Evolutionary conservation across 192 early-diverging fungal genomes (phyloP), one percentile per base, ranked within the genome.

Genomic region (Umbelopsis ramanniana): DNA sequence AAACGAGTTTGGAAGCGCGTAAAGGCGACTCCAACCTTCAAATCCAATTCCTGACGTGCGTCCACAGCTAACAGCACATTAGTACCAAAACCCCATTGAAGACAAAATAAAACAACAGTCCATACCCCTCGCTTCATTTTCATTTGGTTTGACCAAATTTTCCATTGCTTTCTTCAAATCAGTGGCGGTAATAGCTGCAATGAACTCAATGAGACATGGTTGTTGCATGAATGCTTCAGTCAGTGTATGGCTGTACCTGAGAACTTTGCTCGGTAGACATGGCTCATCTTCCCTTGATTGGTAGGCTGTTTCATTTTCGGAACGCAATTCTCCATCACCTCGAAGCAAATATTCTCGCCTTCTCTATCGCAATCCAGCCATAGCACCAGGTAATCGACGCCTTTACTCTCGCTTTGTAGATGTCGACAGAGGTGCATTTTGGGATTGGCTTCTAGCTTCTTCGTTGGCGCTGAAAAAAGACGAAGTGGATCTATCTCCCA

Each of bases 361-460:
- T 86, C 84, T 19, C 86, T 37, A 69, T 86, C 84, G 46, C 84
- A 87, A 77, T 86, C 84, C 12, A 86, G 66, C 85, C 85, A 86
- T 11, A 86, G 71, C 21, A 86, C 69, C 1, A 86, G 68, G 33
- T 80, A 79, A 63, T 87, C 82, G 6, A 80, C 45, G 12, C 81
- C 81, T 68, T 88, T 86, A 19, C 84, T 71, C 29, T 79, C 83
- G 3, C 43, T 55, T 26, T 81, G 76, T 19, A 86, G 43, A 67
- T 86, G 84, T 7, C 75, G 76, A 8, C 68, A 72, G 8, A 87
- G 45, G 46, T 79, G 78, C 55, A 82, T 76, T 48, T 83, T 84
- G 46, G 85, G 85, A 50, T 86, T 86, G 0, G 86, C 66, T 74
- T 86, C 84, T 22, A 46, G 38, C 43, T 87, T 75, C 35, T 71